Evolutionary conservation across 2,329 filamentous ascomycete genomes (phyloP).

Genomic region (Curvularia sp.): DNA sequence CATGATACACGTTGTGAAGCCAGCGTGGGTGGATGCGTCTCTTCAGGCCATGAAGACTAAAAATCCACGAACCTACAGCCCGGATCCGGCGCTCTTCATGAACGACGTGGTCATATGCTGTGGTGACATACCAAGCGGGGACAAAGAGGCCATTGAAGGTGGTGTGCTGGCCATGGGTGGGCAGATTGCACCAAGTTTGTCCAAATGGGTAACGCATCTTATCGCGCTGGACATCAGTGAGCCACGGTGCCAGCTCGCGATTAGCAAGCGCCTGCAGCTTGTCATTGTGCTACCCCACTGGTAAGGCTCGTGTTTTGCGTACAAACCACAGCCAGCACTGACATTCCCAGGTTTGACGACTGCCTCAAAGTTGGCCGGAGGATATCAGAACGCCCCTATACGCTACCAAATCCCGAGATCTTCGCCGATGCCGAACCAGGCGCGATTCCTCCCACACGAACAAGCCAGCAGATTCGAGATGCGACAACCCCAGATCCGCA

Average conservation of each 20-base stretch:
- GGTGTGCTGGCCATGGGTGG: slow-evolving; percentile 90
- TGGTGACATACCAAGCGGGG: slow-evolving; percentile 81
- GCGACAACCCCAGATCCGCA: slow-evolving; percentile 45
- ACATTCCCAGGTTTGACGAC: slow-evolving; percentile 80
- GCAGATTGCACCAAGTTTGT: slow-evolving; percentile 74
- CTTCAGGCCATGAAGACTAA: slow-evolving; percentile 73
- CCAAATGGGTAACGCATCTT: slow-evolving; percentile 82
- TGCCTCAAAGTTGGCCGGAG: slow-evolving; percentile 91
- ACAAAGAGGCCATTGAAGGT: slow-evolving; percentile 91
- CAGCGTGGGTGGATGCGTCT: slow-evolving; percentile 78
- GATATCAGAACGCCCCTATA: slow-evolving; percentile 87
- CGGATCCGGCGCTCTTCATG: slow-evolving; percentile 90
- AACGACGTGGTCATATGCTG: slow-evolving; percentile 83
- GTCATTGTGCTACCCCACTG: slow-evolving; percentile 94
- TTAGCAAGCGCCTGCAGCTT: slow-evolving; percentile 70
- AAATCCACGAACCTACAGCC: slow-evolving; percentile 84
- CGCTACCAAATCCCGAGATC: slow-evolving; percentile 84
- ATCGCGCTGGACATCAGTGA: slow-evolving; percentile 81
- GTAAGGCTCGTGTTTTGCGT: slow-evolving; percentile 56
- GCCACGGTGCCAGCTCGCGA: slow-evolving; percentile 70
- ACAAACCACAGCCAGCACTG: slow-evolving; percentile 4
- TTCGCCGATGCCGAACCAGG: slow-evolving; percentile 53
- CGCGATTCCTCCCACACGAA: slow-evolving; percentile 57
- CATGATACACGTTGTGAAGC: slow-evolving; percentile 84
- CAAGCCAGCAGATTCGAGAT: slow-evolving; percentile 46